These are phyloP conservation scores for Deuterostichococcus epilithicus DNA, from an alignment of 139 green algal species.

Conservation along the genomic window DNA sequence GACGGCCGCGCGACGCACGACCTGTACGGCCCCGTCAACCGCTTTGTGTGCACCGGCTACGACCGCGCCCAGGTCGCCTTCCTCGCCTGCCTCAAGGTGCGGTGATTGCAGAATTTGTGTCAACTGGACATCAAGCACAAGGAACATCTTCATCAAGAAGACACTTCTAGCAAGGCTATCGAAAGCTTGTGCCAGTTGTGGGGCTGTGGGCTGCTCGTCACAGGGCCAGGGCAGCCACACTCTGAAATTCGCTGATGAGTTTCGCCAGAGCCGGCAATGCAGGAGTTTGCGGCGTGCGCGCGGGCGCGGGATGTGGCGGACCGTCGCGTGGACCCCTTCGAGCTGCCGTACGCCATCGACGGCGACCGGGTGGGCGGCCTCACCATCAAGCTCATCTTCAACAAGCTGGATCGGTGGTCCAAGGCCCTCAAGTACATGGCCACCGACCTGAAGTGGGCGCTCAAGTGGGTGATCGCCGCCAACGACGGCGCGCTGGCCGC, in stretches of 20 bases:
- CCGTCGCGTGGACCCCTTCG: slow-evolving; percentile 45
- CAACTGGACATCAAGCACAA: not conserved
- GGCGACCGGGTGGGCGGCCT: slow-evolving; percentile 77
- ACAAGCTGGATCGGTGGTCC: slow-evolving; percentile 88
- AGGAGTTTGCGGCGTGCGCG: slow-evolving; percentile 82
- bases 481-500: slow-evolving; percentile 2
- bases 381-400: slow-evolving; percentile 78
- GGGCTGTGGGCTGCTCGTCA: too few relatives aligned
- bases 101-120: not conserved
- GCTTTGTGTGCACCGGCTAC: slow-evolving; percentile 77
- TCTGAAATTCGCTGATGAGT: too few relatives aligned
- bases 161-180: too few relatives aligned
- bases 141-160: too few relatives aligned
- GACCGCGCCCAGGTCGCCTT: slow-evolving; percentile 80
- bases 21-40: slow-evolving; percentile 87
- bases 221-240: too few relatives aligned
- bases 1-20: slow-evolving; percentile 67
- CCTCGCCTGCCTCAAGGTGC: slow-evolving; percentile 71
- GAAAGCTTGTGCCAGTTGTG: too few relatives aligned
- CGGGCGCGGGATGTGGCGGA: slow-evolving; percentile 27
- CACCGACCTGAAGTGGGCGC: slow-evolving; percentile 57
- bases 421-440: slow-evolving; percentile 92
- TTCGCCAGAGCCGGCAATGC: too few relatives aligned
- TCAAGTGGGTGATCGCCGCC: slow-evolving; percentile 19
- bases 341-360: slow-evolving; percentile 83